Evolutionary conservation across 805 yeast genomes (phyloP), one percentile per base, ranked within the genome.

Genomic region (Saturnispora galanensis): DNA sequence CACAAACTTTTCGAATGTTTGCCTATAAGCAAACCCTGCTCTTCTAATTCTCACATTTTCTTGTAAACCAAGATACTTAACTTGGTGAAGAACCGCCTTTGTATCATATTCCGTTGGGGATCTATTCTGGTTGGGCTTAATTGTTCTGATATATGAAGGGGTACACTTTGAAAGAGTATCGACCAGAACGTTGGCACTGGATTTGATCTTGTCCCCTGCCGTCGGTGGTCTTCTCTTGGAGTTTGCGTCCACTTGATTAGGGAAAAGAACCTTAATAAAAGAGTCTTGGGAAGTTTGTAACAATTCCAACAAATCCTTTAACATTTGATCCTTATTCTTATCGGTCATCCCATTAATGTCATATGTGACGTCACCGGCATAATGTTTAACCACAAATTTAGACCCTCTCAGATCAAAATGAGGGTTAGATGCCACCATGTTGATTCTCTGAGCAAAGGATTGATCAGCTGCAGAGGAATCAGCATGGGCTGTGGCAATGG

Each of bases 21-120:
- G 95, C 66, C 98, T 81, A 58, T 89, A 93, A 1, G 98, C 98
- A 64, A 93, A 93, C 39, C 98, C 98, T 0, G 98, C 97, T 70
- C 98, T 83, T 71, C 98, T 79, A 53, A 93, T 93, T 51, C 97
- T 77, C 41, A 93, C 97, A 63, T 93, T 93, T 64, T 93, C 98
- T 59, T 93, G 93, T 63, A 93, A 70, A 60, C 98, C 98, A 52
- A 93, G 72, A 63, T 93, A 93, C 59, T 93, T 93, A 53, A 93
- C 82, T 68, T 93, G 98, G 64, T 93, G 98, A 52, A 93, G 70
- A 7, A 93, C 98, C 52, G 88, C 95, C 45, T 76, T 78, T 46
- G 79, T 79, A 58, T 89, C 95, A 60, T 85, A 93, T 55, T 90
- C 97, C 34, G 79, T 69, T 12, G 98, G 94, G 7, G 90, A 81